Percentiles rank a stretch among this genome's conserved stretches.
Evolutionary conservation across 2,329 filamentous ascomycete species (phyloP).

Genomic region (Neoascochyta sp.): DNA sequence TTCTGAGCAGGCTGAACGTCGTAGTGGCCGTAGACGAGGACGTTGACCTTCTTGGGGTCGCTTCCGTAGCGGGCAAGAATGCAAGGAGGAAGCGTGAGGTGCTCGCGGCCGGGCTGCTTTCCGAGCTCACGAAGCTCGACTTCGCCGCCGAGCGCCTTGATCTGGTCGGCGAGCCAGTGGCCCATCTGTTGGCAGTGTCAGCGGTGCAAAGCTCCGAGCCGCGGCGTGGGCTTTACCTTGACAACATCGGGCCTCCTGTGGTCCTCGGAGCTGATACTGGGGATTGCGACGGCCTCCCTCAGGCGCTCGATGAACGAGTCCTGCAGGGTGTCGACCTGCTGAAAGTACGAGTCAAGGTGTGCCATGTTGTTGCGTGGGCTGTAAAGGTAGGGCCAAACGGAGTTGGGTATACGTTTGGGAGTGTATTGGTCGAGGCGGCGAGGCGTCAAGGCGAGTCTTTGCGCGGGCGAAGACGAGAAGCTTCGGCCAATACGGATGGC

Average conservation of each 20-base stretch:
- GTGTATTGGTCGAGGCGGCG: conserved; percentile 15
- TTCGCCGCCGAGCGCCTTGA: conserved; percentile 76
- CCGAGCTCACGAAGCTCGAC: conserved; percentile 85
- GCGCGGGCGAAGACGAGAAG: conserved; percentile 10
- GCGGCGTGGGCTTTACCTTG: conserved; percentile 49
- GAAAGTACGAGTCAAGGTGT: conserved; percentile 90
- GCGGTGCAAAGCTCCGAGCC: background rate
- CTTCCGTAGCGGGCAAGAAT: conserved; percentile 88
- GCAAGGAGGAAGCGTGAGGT: conserved; percentile 87
- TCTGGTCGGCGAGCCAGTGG: conserved; percentile 79
- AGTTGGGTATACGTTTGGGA: conserved; percentile 17
- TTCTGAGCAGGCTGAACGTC: conserved; percentile 94
- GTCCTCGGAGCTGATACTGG: conserved; percentile 90
- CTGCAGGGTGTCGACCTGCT: conserved; percentile 78
- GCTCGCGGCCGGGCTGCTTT: conserved; percentile 85
- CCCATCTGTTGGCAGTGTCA: conserved; percentile 62
- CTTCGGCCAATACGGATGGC: conserved; percentile 13
- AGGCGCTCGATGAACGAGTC: conserved; percentile 85
- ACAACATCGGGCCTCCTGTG: conserved; percentile 86
- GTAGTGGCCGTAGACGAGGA: conserved; percentile 97
- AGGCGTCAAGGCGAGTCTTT: conserved; percentile 7
- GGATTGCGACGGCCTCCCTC: conserved; percentile 88
- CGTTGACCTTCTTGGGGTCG: conserved; percentile 88
- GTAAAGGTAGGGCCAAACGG: conserved; percentile 48
- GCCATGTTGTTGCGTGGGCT: conserved; percentile 61